Conservation (phyloP, 2,329 filamentous ascomycete species). For the Fusarium chaquense region DNA sequence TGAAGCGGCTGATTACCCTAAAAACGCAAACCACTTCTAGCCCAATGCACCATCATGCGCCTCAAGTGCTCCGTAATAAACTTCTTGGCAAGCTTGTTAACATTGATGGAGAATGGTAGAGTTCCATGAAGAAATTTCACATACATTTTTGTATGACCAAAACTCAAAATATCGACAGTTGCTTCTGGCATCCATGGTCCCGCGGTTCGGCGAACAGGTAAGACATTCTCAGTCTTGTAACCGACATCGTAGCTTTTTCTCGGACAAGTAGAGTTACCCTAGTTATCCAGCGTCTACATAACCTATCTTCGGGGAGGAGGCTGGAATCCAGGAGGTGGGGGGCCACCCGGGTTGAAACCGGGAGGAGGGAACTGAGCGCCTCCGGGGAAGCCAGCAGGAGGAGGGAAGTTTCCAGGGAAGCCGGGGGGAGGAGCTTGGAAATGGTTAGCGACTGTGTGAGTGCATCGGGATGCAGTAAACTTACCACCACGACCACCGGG, state of each 20-base stretch:
- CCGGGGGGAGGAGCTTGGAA: conserved; percentile 60
- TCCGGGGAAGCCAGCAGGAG: conserved; percentile 62
- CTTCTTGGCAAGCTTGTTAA: conserved; percentile 45
- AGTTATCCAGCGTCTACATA: conserved; percentile 45
- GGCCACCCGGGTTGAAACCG: conserved; percentile 64
- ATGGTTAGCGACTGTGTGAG: conserved; percentile 50
- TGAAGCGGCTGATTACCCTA: conserved; percentile 20
- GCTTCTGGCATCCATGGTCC: conserved; percentile 28
- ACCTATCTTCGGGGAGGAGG: conserved; percentile 72
- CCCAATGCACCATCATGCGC: conserved; percentile 33
- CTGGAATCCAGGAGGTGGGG: conserved; percentile 79
- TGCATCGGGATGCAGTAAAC: conserved; percentile 47
- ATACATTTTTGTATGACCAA: conserved; percentile 50
- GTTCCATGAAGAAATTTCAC: conserved; percentile 46
- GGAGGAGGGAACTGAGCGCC: conserved; percentile 61
- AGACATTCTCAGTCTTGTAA: conserved; percentile 39
- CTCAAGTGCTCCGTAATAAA: conserved; percentile 35
- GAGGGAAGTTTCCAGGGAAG: conserved; percentile 53
- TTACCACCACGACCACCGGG: conserved; percentile 66
- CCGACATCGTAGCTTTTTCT: conserved; percentile 45
- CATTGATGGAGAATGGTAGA: conserved; percentile 42
- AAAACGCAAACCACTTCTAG: conserved; percentile 27
- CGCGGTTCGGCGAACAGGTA: conserved; percentile 38
- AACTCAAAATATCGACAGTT: conserved; percentile 42
- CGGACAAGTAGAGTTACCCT: conserved; percentile 42